phyloP scores from a whole-genome alignment of 768 basidiomycete genomes.

The Gymnopilus junonius region DNA sequence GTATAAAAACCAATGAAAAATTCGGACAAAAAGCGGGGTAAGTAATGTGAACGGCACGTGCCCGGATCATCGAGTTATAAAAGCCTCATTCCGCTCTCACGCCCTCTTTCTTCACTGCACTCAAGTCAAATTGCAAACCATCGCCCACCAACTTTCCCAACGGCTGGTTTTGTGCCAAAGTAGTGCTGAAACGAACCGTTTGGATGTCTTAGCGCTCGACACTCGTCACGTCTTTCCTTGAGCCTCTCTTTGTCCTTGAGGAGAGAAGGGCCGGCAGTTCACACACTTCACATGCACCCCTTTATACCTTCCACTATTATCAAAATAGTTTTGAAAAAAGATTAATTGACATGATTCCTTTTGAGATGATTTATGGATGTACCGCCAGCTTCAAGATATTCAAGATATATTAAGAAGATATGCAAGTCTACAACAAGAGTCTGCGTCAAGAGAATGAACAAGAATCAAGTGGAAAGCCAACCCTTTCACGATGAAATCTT shows the following conservation, averaged over 20 bases:
- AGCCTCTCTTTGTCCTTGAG: slow-evolving; percentile 14
- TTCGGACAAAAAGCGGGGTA: too few relatives aligned
- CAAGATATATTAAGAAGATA: background rate
- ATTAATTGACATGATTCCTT: background rate
- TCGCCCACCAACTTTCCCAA: slow-evolving; percentile 20
- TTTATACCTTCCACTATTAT: background rate
- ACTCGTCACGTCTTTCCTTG: slow-evolving; percentile 26
- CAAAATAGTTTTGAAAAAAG: background rate
- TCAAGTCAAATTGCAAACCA: slow-evolving; percentile 51
- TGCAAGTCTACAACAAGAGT: background rate
- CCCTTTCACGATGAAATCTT: too few relatives aligned
- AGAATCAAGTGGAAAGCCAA: too few relatives aligned
- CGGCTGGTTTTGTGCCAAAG: slow-evolving; percentile 49
- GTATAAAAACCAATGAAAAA: too few relatives aligned
- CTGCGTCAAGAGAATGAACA: background rate
- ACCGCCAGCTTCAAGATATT: background rate
- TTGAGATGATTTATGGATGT: background rate
- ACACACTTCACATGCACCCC: slow-evolving; percentile 16
- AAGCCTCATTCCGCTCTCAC: slow-evolving; percentile 4
- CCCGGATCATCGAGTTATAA: background rate
- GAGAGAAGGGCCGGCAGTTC: slow-evolving; percentile 44
- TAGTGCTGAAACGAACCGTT: slow-evolving; percentile 36
- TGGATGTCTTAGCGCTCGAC: slow-evolving; percentile 45
- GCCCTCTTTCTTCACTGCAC: slow-evolving; percentile 37
- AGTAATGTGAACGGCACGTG: background rate